Evolutionary conservation across 805 yeast genomes (phyloP), one percentile per base, ranked within the genome.

Genomic region (Kluyveromyces starmeri): DNA sequence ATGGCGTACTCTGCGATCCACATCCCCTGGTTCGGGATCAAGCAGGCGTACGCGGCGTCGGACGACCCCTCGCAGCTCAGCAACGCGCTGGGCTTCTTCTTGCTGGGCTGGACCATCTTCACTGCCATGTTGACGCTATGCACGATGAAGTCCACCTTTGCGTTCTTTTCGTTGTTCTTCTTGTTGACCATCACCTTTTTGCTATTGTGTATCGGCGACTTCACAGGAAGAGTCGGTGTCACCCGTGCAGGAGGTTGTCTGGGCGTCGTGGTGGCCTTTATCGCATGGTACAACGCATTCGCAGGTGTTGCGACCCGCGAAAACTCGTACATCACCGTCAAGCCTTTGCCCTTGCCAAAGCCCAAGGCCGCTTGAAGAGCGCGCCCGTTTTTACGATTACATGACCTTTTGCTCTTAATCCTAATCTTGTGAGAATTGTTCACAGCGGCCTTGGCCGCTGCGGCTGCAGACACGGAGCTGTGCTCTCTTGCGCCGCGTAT

Each of bases 261-360:
- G n/a, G 85, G 83, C 29, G 62, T 78, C 14, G 60, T 78, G 6
- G 70, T 77, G 20, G 69, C 83, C 0, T 63, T 75, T 40, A 53
- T 74, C 32, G 81, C 80, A 1, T 78, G 79, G 78, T 78, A 76
- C 50, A 77, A 77, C 50, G 83, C 84, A 6, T 75, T 65, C 44
- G 81, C 83, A 2, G 85, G 84, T 67, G 55, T 73, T 22, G 75
- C 83, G 19, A 80, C 70, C 39, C 62, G 60, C 22, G 78, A 75
- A 49, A 82, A 81, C 57, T 63, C 84, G 4, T 62, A 62, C 33
- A 17, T 62, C 20, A 36, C 48, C 6, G 56, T 54, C 25, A 42
- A 40, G 31, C 61, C 59, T 23, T 23, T 59, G 29, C 48, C 53
- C 24, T 45, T 62, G 43, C 67, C 67, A 30, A 32, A 11, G 16